A percentile compares a stretch with the other conserved stretches of the same genome.
Conservation (phyloP, 176 grass and related monocot species). For the Cymbopogon citratus region DNA sequence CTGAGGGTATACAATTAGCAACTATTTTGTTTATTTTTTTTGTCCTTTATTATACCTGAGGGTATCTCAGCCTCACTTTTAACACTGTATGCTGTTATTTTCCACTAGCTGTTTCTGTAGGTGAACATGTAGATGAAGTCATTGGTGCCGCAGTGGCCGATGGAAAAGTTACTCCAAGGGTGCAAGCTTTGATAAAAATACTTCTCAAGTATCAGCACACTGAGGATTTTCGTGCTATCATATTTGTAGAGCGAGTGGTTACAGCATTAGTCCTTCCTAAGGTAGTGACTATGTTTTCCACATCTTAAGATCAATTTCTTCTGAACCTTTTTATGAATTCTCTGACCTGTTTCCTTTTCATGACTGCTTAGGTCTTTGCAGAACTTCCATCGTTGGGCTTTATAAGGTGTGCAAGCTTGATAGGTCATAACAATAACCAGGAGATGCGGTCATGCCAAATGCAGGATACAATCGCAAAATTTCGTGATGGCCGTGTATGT, state of each 20-base stretch:
- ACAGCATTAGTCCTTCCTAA: slow-evolving; percentile 96
- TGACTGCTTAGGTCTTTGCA: slow-evolving; percentile 58
- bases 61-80: slow-evolving; percentile 21
- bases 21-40: slow-evolving; percentile 2
- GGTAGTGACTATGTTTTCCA: slow-evolving; percentile 42
- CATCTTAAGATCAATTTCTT: background rate
- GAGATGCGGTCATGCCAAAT: slow-evolving; percentile 98
- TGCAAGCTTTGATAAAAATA: slow-evolving; percentile 91
- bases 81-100: background rate
- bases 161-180: slow-evolving; percentile 95
- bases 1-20: background rate
- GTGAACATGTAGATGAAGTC: slow-evolving; percentile 96
- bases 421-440: slow-evolving; percentile 99
- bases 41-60: background rate
- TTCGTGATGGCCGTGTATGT: slow-evolving; percentile 95
- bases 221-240: slow-evolving; percentile 95
- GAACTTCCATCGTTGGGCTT: slow-evolving; percentile 95
- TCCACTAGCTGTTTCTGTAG: slow-evolving; percentile 83
- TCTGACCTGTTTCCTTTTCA: slow-evolving; percentile 21
- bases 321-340: slow-evolving; percentile 8
- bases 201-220: slow-evolving; percentile 98
- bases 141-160: slow-evolving; percentile 92
- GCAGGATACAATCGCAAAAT: slow-evolving; percentile 96
- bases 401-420: slow-evolving; percentile 86
- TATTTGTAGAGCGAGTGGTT: slow-evolving; percentile 98